phyloP scores from a whole-genome alignment of 2,329 filamentous ascomycete species.

The Cladophialophora immunda region DNA sequence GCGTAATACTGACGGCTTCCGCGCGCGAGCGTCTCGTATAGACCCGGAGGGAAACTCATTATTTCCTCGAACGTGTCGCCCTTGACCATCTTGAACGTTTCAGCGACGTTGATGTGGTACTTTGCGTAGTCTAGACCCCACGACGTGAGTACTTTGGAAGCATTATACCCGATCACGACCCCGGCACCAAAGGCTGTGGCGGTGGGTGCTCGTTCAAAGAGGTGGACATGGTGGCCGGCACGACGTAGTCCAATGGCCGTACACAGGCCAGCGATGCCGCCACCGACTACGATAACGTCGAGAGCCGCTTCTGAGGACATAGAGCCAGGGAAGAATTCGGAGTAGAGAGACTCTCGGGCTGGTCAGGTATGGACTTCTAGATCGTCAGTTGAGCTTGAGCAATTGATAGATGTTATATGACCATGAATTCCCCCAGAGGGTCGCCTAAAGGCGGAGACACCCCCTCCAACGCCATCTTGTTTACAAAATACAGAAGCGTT shows the following conservation, averaged over 20 bases:
- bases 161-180: not conserved
- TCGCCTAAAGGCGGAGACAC: not conserved
- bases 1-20: not conserved
- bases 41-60: not conserved
- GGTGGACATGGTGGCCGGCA: constrained; percentile 2
- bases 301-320: not conserved
- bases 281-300: not conserved
- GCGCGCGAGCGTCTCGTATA: not conserved
- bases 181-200: not conserved
- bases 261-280: constrained; percentile 5
- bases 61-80: constrained; percentile 8
- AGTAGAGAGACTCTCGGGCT: not conserved
- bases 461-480: too few species aligned
- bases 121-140: not conserved
- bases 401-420: not conserved
- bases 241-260: constrained; percentile 4
- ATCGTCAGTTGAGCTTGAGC: too few species aligned
- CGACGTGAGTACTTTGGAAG: not conserved
- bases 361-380: too few species aligned
- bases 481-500: too few species aligned
- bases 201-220: not conserved
- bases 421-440: not conserved
- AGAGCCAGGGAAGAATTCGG: not conserved
- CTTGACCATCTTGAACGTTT: constrained; percentile 4
- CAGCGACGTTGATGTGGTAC: not conserved